Conservation (phyloP, 306 rosid species). For the Malus asiatica region DNA sequence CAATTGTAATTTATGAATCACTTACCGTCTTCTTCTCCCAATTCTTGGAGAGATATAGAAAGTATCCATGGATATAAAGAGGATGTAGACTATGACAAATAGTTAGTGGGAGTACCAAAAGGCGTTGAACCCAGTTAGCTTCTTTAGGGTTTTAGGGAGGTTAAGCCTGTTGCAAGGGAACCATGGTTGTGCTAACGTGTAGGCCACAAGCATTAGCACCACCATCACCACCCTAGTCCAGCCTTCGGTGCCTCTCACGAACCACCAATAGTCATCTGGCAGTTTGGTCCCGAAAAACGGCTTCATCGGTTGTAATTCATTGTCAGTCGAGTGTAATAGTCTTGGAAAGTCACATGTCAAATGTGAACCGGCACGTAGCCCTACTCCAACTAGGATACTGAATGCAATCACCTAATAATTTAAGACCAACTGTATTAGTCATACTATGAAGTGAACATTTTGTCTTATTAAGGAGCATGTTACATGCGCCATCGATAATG, state of each 20-base stretch:
- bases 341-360: conserved; percentile 84
- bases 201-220: conserved; percentile 33
- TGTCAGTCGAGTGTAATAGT: conserved; percentile 49
- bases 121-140: conserved; percentile 80
- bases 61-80: conserved; percentile 74
- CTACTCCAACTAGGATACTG: conserved; percentile 68
- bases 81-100: conserved; percentile 71
- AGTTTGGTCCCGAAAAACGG: conserved; percentile 45
- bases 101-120: conserved; percentile 95
- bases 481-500: too few relatives aligned
- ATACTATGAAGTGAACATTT: conserved; percentile 11
- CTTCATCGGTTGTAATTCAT: conserved; percentile 47
- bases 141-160: conserved; percentile 61
- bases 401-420: conserved; percentile 54
- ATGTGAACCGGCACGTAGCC: conserved; percentile 61
- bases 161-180: too few relatives aligned
- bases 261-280: conserved; percentile 87
- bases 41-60: conserved; percentile 63
- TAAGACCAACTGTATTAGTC: too few relatives aligned
- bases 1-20: background rate
- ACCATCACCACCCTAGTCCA: conserved; percentile 49
- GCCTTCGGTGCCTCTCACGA: conserved; percentile 78
- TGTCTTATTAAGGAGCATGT: too few relatives aligned
- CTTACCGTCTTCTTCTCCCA: conserved; percentile 88
- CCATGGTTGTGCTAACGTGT: conserved; percentile 72